Conservation (phyloP, 805 yeast genomes). For the Yamadazyma scolyti region DNA sequence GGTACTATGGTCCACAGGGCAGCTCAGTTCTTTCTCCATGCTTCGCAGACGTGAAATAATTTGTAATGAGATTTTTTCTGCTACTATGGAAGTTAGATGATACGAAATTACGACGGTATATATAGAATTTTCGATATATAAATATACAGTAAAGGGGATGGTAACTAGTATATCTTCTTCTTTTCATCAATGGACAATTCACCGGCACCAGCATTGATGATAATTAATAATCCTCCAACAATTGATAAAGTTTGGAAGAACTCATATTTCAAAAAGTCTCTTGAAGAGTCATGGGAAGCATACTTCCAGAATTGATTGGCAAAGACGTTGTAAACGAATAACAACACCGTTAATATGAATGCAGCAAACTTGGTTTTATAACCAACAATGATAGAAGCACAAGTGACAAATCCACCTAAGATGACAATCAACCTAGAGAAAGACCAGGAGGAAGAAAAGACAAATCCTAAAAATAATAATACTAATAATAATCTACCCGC, state of each 20-base stretch:
- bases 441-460: constrained; percentile 72
- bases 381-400: constrained; percentile 82
- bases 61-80: too few species aligned
- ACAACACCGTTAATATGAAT: constrained; percentile 58
- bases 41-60: too few species aligned
- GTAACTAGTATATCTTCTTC: constrained; percentile 86
- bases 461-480: constrained; percentile 79
- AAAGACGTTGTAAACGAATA: constrained; percentile 70
- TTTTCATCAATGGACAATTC: constrained; percentile 90
- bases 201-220: constrained; percentile 96
- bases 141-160: too few species aligned
- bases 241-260: constrained; percentile 92
- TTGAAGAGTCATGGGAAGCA: constrained; percentile 63
- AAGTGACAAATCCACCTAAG: constrained; percentile 63
- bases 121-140: too few species aligned
- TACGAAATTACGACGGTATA: too few species aligned
- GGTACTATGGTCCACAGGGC: constrained; percentile 53
- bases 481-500: constrained; percentile 88
- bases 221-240: constrained; percentile 87
- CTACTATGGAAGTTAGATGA: too few species aligned
- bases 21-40: constrained; percentile 23
- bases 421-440: constrained; percentile 60
- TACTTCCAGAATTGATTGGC: constrained; percentile 89
- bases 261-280: constrained; percentile 89
- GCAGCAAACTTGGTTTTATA: constrained; percentile 92